A percentile compares a stretch with the other conserved stretches of the same genome.
Conservation (phyloP, 1,284 basidiomycete species). For the Schizophyllum commune region DNA sequence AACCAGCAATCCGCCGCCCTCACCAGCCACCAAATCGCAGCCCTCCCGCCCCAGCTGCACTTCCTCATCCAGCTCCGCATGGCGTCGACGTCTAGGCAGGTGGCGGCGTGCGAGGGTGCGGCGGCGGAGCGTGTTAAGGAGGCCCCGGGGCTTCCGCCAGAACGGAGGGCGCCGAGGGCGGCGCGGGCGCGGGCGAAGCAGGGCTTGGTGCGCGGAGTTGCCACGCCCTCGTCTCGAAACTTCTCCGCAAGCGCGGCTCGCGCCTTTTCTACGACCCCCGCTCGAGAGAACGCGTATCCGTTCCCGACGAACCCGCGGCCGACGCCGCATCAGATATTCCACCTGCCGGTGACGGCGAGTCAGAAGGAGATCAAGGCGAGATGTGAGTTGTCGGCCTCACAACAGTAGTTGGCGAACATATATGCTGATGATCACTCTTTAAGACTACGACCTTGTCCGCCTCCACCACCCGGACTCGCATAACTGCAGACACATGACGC, state of each 20-base stretch:
- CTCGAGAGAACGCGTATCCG: constrained; percentile 22
- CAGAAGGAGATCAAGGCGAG: constrained; percentile 49
- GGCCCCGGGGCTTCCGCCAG: not conserved
- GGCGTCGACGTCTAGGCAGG: not conserved
- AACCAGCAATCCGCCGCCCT: not conserved
- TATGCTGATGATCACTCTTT: constrained; percentile 1
- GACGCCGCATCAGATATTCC: constrained; percentile 58
- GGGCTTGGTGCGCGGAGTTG: not conserved
- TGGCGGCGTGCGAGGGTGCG: not conserved
- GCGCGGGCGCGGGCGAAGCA: not conserved
- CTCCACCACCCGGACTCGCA: constrained; percentile 61
- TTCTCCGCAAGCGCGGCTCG: not conserved
- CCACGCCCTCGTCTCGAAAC: not conserved
- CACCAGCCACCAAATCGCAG: not conserved
- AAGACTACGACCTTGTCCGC: constrained; percentile 59
- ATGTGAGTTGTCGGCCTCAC: constrained; percentile 44
- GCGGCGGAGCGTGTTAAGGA: not conserved
- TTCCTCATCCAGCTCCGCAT: not conserved
- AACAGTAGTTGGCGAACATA: too few relatives aligned
- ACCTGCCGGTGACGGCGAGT: constrained; percentile 45
- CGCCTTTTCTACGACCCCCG: not conserved
- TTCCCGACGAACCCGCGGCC: constrained; percentile 41
- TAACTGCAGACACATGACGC: constrained; percentile 28
- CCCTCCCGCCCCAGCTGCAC: not conserved
- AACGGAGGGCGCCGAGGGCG: not conserved